A percentile compares a stretch with the other conserved stretches of the same genome.
Evolutionary conservation across 768 basidiomycete genomes (phyloP).

Genomic region (Lyophyllum semitale): DNA sequence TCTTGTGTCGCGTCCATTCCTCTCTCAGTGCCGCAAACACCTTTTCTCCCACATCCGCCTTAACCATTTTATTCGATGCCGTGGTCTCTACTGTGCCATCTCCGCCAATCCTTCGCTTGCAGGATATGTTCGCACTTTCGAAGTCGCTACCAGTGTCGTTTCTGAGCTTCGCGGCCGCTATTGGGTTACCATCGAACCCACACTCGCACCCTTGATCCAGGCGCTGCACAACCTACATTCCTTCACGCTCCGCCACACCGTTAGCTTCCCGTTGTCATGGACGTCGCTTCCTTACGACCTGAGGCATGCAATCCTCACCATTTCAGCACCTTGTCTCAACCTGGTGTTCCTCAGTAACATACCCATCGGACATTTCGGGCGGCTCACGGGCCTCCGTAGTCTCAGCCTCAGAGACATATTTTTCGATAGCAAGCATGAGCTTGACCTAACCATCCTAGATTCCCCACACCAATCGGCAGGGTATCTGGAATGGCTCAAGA

Average conservation of each 20-base stretch:
- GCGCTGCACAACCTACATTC: constrained; percentile 11
- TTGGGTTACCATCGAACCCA: constrained; percentile 18
- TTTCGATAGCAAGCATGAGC: neutral
- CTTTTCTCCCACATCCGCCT: constrained; percentile 6
- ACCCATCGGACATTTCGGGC: constrained; percentile 6
- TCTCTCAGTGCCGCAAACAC: neutral
- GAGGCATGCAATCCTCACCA: neutral
- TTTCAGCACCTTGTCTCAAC: constrained; percentile 4
- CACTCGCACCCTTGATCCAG: constrained; percentile 11
- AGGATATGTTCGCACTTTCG: neutral
- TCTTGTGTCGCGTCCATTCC: constrained; percentile 4
- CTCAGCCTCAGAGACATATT: neutral
- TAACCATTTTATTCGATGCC: neutral
- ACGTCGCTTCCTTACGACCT: neutral
- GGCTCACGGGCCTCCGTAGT: neutral
- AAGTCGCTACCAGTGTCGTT: neutral
- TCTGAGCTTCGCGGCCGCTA: constrained; percentile 9
- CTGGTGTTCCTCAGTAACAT: constrained; percentile 1
- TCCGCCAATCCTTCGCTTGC: constrained; percentile 2
- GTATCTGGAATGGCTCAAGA: constrained; percentile 1
- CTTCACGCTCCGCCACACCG: constrained; percentile 3
- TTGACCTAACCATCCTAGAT: neutral
- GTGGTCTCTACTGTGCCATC: constrained; percentile 1
- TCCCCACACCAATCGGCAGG: neutral
- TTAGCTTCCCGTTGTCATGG: neutral